Conservation (phyloP, 441 rosid species). For the Erysimum pusillum region DNA sequence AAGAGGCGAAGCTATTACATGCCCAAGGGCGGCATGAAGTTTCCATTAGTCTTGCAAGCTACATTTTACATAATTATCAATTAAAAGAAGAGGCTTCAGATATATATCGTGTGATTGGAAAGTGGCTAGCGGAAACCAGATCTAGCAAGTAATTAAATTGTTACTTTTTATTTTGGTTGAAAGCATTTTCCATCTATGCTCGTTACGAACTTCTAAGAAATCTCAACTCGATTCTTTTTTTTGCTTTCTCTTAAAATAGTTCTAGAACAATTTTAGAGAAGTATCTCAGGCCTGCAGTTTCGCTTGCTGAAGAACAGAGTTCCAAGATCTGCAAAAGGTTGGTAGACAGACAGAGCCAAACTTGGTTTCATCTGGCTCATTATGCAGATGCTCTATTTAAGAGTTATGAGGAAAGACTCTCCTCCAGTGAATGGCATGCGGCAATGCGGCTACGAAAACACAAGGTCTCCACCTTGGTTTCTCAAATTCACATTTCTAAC, state of each 20-base stretch:
- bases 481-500: conserved; percentile 18
- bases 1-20: conserved; percentile 93
- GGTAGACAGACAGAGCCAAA: conserved; percentile 80
- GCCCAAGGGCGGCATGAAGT: conserved; percentile 96
- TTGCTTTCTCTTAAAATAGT: conserved; percentile 58
- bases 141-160: conserved; percentile 80
- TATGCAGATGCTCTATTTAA: conserved; percentile 94
- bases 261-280: conserved; percentile 94
- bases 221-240: conserved; percentile 19
- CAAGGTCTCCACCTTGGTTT: conserved; percentile 64
- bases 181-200: conserved; percentile 16
- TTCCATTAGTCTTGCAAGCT: conserved; percentile 93
- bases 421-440: conserved; percentile 97
- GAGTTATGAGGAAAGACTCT: conserved; percentile 91
- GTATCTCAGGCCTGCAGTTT: conserved; percentile 94
- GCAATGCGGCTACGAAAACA: conserved; percentile 92
- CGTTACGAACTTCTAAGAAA: conserved; percentile 30
- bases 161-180: conserved; percentile 40
- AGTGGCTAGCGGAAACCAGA: conserved; percentile 99
- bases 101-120: conserved; percentile 88
- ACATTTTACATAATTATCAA: conserved; percentile 73
- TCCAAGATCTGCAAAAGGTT: conserved; percentile 65
- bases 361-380: conserved; percentile 95
- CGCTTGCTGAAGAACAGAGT: conserved; percentile 70
- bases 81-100: conserved; percentile 78